A percentile compares a stretch with the other conserved stretches of the same genome.
phyloP scores from a whole-genome alignment of 2,329 filamentous ascomycete genomes.

The Sporothrix mexicana region DNA sequence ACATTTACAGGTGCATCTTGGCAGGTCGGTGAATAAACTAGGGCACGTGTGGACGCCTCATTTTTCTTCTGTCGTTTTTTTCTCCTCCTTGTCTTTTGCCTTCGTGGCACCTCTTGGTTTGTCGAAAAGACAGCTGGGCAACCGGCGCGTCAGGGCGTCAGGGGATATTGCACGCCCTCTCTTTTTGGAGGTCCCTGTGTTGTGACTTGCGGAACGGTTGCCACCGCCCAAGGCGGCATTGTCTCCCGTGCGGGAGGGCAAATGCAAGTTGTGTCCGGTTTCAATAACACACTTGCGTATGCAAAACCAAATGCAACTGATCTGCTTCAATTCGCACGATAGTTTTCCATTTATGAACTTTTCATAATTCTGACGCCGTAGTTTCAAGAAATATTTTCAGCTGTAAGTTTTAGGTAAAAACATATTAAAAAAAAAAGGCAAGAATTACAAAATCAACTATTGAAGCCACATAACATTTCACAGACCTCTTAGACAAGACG shows the following conservation, averaged over 20 bases:
- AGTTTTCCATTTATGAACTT: too few species aligned
- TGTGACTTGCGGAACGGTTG: background rate
- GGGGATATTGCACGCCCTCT: too few species aligned
- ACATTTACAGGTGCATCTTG: background rate
- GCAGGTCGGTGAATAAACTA: background rate
- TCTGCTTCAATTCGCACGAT: background rate
- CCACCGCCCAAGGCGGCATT: constrained; percentile 2
- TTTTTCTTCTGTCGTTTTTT: background rate
- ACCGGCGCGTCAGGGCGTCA: background rate
- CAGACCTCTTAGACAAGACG: background rate
- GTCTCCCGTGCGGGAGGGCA: background rate
- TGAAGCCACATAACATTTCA: background rate
- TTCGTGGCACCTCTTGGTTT: constrained; percentile 14
- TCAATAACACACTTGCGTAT: background rate
- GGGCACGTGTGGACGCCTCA: background rate
- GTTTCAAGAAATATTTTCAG: too few species aligned
- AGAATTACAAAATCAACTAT: background rate
- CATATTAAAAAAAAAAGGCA: too few species aligned
- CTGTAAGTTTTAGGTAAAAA: too few species aligned
- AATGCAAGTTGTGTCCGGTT: background rate
- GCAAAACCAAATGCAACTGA: background rate
- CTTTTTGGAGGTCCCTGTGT: too few species aligned
- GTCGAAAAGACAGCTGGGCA: background rate
- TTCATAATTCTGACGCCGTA: too few species aligned
- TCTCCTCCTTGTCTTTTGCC: background rate